Evolutionary conservation across 129 eudicot species (phyloP).

Genomic region (Cynara cardunculus): DNA sequence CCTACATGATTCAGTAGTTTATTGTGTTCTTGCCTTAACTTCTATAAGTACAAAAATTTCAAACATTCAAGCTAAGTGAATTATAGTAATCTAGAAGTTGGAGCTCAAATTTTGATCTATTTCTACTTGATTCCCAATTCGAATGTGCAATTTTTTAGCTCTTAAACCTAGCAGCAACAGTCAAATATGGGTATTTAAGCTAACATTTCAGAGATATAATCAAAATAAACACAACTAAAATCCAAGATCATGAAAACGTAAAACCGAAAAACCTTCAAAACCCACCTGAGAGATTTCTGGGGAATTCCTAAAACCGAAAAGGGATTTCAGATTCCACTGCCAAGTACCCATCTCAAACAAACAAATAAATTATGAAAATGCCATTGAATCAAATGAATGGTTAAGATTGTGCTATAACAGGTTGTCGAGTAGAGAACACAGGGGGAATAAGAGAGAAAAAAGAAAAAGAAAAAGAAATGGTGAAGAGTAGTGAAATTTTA

Average conservation of each 20-base stretch:
- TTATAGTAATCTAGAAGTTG: neutral
- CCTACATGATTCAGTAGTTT: neutral
- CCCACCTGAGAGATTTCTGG: slow-evolving; percentile 30
- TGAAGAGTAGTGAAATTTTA: neutral
- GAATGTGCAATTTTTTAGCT: slow-evolving; percentile 6
- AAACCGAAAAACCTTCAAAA: neutral
- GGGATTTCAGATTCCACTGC: slow-evolving; percentile 33
- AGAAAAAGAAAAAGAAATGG: neutral
- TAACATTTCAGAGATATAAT: neutral
- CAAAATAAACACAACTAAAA: neutral
- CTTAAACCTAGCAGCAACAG: slow-evolving; percentile 8
- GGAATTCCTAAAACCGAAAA: slow-evolving; percentile 19
- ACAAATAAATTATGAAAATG: neutral
- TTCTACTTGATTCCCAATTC: slow-evolving; percentile 19
- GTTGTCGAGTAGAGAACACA: neutral
- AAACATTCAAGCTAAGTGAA: neutral
- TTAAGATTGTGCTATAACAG: neutral
- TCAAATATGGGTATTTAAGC: neutral
- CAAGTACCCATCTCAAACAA: slow-evolving; percentile 13
- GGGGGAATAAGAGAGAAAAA: neutral
- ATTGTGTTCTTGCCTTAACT: neutral
- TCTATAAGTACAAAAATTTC: neutral
- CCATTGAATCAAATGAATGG: slow-evolving; percentile 5
- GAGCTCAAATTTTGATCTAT: neutral
- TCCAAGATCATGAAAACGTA: neutral